Percentiles rank a stretch among this genome's conserved stretches.
These are phyloP conservation scores for Colletotrichum gigasporum DNA, from an alignment of 2,329 filamentous ascomycete genomes.

Conservation along the genomic window DNA sequence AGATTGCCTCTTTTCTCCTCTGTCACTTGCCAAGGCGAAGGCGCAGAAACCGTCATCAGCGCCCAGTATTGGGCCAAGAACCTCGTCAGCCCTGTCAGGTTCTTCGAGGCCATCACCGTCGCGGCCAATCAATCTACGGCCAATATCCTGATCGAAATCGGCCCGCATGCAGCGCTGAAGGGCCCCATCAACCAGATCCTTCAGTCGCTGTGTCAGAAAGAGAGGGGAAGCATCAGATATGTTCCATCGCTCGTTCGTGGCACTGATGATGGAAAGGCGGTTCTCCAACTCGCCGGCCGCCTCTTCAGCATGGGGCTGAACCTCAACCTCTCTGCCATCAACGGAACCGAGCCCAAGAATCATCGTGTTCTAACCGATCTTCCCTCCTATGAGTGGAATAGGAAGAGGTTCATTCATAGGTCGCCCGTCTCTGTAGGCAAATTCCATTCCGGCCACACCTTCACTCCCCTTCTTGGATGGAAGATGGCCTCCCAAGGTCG, in stretches of 20 bases:
- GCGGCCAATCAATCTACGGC: too few relatives aligned
- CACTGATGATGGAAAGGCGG: slow-evolving; percentile 52
- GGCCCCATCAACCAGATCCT: slow-evolving; percentile 60
- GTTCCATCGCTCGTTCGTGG: slow-evolving; percentile 46
- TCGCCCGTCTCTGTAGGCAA: slow-evolving; percentile 52
- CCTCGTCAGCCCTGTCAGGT: slow-evolving; percentile 49
- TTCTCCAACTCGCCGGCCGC: slow-evolving; percentile 50
- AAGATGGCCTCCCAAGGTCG: slow-evolving; percentile 53
- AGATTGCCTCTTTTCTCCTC: not conserved
- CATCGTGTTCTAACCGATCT: slow-evolving; percentile 45
- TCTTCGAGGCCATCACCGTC: too few relatives aligned
- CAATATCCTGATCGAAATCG: slow-evolving; percentile 54
- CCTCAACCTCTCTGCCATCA: not conserved
- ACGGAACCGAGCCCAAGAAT: not conserved
- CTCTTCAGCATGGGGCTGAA: slow-evolving; percentile 1
- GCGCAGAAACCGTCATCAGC: not conserved
- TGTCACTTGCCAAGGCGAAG: slow-evolving; percentile 1
- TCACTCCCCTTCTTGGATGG: slow-evolving; percentile 57
- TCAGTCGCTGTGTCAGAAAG: slow-evolving; percentile 52
- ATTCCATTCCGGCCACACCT: slow-evolving; percentile 47
- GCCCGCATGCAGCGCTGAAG: slow-evolving; percentile 58
- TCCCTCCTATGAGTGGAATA: slow-evolving; percentile 57
- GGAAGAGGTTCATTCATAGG: slow-evolving; percentile 55
- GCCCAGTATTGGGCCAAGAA: slow-evolving; percentile 55
- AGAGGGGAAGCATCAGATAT: too few relatives aligned